phyloP scores from a whole-genome alignment of 306 rosid genomes.

The Bauhinia variegata region DNA sequence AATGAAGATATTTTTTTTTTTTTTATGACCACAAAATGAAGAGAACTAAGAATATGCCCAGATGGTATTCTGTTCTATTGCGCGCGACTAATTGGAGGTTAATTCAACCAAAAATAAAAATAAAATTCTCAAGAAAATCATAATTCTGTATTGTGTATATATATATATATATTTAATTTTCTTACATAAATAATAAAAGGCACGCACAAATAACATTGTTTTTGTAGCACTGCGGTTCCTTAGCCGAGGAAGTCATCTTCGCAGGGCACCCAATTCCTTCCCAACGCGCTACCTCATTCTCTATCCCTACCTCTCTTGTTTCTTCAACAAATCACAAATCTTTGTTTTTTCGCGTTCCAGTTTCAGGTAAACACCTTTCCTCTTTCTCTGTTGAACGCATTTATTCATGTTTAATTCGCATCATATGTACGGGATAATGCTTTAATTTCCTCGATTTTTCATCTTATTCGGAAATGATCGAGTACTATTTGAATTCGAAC shows the following conservation, averaged over 20 bases:
- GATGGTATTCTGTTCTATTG: constrained; percentile 8
- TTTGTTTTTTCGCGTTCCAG: constrained; percentile 33
- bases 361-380: constrained; percentile 44
- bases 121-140: not conserved
- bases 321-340: constrained; percentile 31
- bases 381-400: not conserved
- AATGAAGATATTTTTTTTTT: too few relatives aligned
- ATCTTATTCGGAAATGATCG: constrained; percentile 24
- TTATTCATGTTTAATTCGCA: constrained; percentile 10
- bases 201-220: not conserved
- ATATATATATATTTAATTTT: too few relatives aligned
- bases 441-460: constrained; percentile 25
- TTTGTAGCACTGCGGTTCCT: constrained; percentile 17
- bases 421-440: constrained; percentile 22
- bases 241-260: constrained; percentile 14
- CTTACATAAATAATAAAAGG: not conserved
- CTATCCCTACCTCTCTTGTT: not conserved
- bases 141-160: too few relatives aligned
- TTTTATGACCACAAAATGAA: too few relatives aligned
- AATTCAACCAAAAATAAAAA: not conserved
- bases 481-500: constrained; percentile 41
- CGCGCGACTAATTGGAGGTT: constrained; percentile 15
- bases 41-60: constrained; percentile 41
- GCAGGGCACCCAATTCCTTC: constrained; percentile 15
- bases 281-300: constrained; percentile 20